Base-by-base conservation (phyloP, 495 filamentous ascomycete genomes). In the Trichoderma orchidacearum region DNA sequence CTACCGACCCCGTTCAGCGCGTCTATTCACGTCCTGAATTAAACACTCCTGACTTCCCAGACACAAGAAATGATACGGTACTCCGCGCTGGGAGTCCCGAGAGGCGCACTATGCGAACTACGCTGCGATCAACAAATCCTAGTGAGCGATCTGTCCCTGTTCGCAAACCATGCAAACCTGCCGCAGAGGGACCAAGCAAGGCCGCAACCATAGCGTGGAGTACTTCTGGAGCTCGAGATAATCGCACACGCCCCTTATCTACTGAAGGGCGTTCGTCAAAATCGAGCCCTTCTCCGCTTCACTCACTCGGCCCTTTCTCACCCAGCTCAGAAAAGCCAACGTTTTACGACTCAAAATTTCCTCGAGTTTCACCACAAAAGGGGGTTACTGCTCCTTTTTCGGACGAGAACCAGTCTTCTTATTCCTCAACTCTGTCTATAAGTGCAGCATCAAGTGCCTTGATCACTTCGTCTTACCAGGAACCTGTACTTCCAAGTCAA, bases 141-240 rank as follows among this genome's bases (percentile, higher is more conserved):
- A 74, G 74, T 6, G 85, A 85, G 59, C 67, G 76, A 23, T 68
- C 75, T 15, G 81, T 80, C 58, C 70, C 81, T 36, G 68, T 70
- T 61, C 71, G 67, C 71, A 74, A 66, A 52, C 65, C 50, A 58
- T 59, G 58, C 30, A 61, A 29, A 61, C 59, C 62, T 21, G 63
- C 61, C 54, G 60, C 60, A 12, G 55, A 59, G 27, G 74, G 75
- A 3, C 89, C 90, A 29, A 90, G 86, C 38, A 94, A 87, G 67
- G 93, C 93, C 13, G 93, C 93, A 1, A 85, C 86, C 2, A 69
- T 95, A 32, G 92, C 92, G 17, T 98, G 91, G 91, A 81, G 76
- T 41, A 78, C 75, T 50, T 59, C 59, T 56, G 51, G 59, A 7
- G 28, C 60, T n/a, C 48, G 62, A 41, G 62, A 57, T 55, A 29